A percentile compares a stretch with the other conserved stretches of the same genome.
Conservation (phyloP, 495 filamentous ascomycete species). For the Patellaria atrata region DNA sequence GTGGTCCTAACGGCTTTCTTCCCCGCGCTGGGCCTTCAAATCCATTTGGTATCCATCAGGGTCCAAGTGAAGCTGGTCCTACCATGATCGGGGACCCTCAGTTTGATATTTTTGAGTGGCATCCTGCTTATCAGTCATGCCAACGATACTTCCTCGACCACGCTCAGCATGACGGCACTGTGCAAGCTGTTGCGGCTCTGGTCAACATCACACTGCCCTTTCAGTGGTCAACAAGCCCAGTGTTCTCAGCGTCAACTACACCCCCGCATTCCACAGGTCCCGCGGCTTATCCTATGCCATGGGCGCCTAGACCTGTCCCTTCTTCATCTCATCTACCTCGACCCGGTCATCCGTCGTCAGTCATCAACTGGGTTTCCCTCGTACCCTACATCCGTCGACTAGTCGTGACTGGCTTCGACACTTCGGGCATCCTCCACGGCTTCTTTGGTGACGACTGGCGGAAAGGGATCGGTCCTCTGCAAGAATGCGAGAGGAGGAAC, state of each 20-base stretch:
- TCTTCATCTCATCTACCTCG: constrained; percentile 15
- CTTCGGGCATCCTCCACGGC: constrained; percentile 68
- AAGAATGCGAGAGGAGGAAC: constrained; percentile 84
- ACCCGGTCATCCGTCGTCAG: constrained; percentile 6
- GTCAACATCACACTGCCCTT: constrained; percentile 71
- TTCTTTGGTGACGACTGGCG: constrained; percentile 93
- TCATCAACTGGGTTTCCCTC: constrained; percentile 46
- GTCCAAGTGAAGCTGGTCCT: constrained; percentile 5
- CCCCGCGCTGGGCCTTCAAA: constrained; percentile 4
- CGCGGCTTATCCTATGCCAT: constrained; percentile 14
- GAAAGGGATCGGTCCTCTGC: constrained; percentile 60
- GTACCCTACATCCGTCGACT: constrained; percentile 83
- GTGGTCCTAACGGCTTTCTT: constrained; percentile 6
- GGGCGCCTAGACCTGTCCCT: constrained; percentile 14
- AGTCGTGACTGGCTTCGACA: constrained; percentile 83
- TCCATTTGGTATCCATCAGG: not conserved
- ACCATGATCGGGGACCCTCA: constrained; percentile 21
- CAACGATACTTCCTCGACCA: constrained; percentile 87
- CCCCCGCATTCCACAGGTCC: constrained; percentile 22
- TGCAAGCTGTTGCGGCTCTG: constrained; percentile 82
- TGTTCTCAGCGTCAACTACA: constrained; percentile 22
- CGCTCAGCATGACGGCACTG: constrained; percentile 67
- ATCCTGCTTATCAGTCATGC: constrained; percentile 82
- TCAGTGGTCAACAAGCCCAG: constrained; percentile 36
- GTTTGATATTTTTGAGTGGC: constrained; percentile 89